These are phyloP conservation scores for Pythium phragmitis DNA, from an alignment of 352 stramenopile species.

Conservation along the genomic window DNA sequence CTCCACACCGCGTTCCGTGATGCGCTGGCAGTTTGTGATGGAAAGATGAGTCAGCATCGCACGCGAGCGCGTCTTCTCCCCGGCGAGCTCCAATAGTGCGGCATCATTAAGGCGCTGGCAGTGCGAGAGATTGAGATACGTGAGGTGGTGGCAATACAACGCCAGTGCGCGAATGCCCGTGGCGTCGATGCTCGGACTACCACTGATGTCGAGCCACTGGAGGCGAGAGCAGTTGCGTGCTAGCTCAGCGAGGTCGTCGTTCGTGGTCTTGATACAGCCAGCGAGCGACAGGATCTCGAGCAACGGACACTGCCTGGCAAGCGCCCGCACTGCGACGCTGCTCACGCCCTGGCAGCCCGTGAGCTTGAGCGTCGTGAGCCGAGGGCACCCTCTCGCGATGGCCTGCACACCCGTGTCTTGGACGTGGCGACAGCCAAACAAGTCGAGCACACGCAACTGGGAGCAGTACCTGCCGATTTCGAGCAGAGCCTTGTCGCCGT, in stretches of 20 bases:
- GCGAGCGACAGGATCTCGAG: conserved; percentile 82
- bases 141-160: conserved; percentile 48
- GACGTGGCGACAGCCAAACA: conserved; percentile 89
- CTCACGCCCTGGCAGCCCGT: conserved; percentile 85
- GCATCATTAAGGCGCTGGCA: conserved; percentile 80
- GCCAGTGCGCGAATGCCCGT: conserved; percentile 61
- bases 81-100: conserved; percentile 47
- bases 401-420: conserved; percentile 77
- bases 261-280: conserved; percentile 78
- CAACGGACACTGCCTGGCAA: conserved; percentile 67
- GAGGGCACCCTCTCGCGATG: conserved; percentile 78
- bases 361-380: conserved; percentile 84
- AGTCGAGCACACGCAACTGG: conserved; percentile 71
- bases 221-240: conserved; percentile 52
- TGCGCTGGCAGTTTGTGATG: conserved; percentile 60
- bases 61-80: conserved; percentile 16
- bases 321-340: conserved; percentile 64
- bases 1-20: conserved; percentile 76
- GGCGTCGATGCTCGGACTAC: conserved; percentile 63
- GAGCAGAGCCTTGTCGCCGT: conserved; percentile 90
- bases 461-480: conserved; percentile 85
- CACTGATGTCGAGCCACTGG: conserved; percentile 82
- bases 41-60: conserved; percentile 44
- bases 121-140: conserved; percentile 70
- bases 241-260: conserved; percentile 64